These are phyloP conservation scores for Debaryomycetaceae sp. DNA, from an alignment of 1,139 yeast genomes.

Conservation along the genomic window DNA sequence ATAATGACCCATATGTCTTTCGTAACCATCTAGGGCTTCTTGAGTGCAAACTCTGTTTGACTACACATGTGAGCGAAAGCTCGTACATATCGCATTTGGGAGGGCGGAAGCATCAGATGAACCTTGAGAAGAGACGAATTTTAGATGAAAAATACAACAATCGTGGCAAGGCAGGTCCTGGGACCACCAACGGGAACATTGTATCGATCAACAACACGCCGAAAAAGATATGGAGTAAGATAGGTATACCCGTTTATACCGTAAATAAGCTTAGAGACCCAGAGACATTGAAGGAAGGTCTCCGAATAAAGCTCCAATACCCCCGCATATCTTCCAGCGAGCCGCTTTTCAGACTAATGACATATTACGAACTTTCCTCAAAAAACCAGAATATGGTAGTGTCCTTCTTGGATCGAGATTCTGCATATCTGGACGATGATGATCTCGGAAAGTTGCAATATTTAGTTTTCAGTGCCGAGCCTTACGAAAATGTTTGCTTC, in stretches of 20 bases:
- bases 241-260: constrained; percentile 71
- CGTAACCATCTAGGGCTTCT: constrained; percentile 69
- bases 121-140: constrained; percentile 56
- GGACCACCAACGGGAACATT: constrained; percentile 4
- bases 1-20: constrained; percentile 74
- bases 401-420: constrained; percentile 20
- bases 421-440: constrained; percentile 20
- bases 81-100: constrained; percentile 77
- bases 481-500: constrained; percentile 73
- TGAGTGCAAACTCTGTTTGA: constrained; percentile 74
- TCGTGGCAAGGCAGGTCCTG: constrained; percentile 12
- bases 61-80: constrained; percentile 72
- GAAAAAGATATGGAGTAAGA: constrained; percentile 54
- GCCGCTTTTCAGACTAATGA: constrained; percentile 73
- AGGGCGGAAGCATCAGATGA: constrained; percentile 72
- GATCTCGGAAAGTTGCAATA: constrained; percentile 52
- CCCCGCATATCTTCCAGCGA: constrained; percentile 47
- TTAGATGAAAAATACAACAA: constrained; percentile 35
- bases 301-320: constrained; percentile 55
- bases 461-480: constrained; percentile 76
- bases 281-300: constrained; percentile 53
- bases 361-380: constrained; percentile 62
- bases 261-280: constrained; percentile 67
- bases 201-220: constrained; percentile 29
- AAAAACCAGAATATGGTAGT: constrained; percentile 30